Evolutionary conservation across 495 filamentous ascomycete species (phyloP).

Genomic region (Penicillium samsonianum): DNA sequence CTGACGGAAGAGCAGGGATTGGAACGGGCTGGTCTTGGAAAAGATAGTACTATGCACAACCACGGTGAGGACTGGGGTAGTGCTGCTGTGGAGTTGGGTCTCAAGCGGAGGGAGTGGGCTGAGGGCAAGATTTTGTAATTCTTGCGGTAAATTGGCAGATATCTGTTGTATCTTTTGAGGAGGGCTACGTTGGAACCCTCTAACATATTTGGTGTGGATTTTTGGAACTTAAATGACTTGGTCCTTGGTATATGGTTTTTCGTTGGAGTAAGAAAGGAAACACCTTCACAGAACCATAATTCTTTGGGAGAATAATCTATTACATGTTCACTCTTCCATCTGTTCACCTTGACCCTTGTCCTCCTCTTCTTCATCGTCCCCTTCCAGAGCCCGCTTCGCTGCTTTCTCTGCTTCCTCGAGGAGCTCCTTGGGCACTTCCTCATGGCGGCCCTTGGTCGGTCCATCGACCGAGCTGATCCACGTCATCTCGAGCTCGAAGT

Average conservation of each 20-base stretch:
- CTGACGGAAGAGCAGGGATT: constrained; percentile 84
- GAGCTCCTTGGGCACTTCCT: constrained; percentile 86
- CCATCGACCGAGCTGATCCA: constrained; percentile 85
- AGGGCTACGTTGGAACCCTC: constrained; percentile 5
- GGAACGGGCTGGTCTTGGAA: constrained; percentile 76
- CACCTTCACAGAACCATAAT: constrained; percentile 17
- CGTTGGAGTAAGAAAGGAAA: constrained; percentile 5
- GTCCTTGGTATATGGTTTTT: constrained; percentile 4
- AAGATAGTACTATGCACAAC: constrained; percentile 64
- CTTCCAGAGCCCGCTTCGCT: constrained; percentile 70
- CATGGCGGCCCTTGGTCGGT: constrained; percentile 86
- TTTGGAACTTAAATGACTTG: neutral
- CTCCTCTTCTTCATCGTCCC: constrained; percentile 74
- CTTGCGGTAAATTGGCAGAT: constrained; percentile 12
- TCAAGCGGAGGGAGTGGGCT: constrained; percentile 47
- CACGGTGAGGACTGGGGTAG: constrained; percentile 87
- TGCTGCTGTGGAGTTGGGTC: constrained; percentile 55
- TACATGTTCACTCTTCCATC: constrained; percentile 68
- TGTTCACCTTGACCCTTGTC: constrained; percentile 61
- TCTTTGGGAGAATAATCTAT: constrained; percentile 25
- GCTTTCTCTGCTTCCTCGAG: constrained; percentile 86
- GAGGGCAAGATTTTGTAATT: constrained; percentile 46
- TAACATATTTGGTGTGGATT: neutral
- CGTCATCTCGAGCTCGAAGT: constrained; percentile 98
- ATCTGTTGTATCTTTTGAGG: constrained; percentile 1